Base-by-base conservation (phyloP, 768 basidiomycete genomes). In the Naematelia encephala region DNA sequence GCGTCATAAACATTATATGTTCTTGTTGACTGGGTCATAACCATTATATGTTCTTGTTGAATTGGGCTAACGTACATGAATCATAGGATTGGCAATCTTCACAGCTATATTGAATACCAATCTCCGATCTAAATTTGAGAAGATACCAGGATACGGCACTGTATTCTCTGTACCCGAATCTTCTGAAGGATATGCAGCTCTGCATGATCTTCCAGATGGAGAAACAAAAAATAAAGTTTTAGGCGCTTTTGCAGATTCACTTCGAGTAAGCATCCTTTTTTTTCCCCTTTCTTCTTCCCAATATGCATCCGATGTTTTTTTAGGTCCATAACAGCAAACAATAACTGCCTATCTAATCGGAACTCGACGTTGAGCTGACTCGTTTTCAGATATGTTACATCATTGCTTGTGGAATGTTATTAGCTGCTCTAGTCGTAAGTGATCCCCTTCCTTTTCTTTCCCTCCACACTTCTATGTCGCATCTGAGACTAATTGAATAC, bases 141-240 rank as follows among this genome's bases (percentile, higher is more conserved):
- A 50, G n/a, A 68, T 76, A 4, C 58, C 60, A 43, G 75, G 75
- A 0, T 76, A 71, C 46, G 73, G 75, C 0, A 73, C 68, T 0
- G 56, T 51, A 2, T 76, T 76, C 44, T 29, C 47, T 2, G 67
- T 74, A 0, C 75, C 75, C 0, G 57, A 63, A 34, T 66, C 65
- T 27, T 57, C 68, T 22, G 50, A 60, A 13, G 75, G 68, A 1
- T 76, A 76, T 49, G 60, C 62, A 21, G 58, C 50, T 22, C 39
- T 76, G 11, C 73, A 74, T 51, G 61, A 64, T 50, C 59, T 76
- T 11, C 71, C 73, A 5, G 65, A 73, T 3, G 72, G 67, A 5
- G 49, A 60, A 5, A 57, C 56, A n/a, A 69, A 70, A 21, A 62
- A 65, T 46, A 57, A 48, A 2, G 75, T 74, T 5, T 49, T 76